Percentiles rank a stretch among this genome's conserved stretches.
Conservation (phyloP, 1,284 basidiomycete genomes). For the Apiotrichum veenhuisii region DNA sequence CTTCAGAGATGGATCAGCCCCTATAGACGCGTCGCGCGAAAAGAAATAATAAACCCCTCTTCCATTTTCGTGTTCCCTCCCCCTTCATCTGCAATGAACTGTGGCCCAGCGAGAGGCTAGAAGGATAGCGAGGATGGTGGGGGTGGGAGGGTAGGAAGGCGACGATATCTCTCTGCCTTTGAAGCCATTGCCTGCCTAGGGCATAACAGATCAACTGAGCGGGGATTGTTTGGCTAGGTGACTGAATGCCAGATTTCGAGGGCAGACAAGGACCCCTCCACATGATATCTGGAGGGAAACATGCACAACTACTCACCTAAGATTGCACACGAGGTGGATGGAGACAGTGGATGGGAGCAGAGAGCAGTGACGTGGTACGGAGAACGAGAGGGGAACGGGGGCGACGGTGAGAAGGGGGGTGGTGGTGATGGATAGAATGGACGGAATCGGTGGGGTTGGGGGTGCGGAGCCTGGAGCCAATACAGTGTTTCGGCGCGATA, state of each 20-base stretch:
- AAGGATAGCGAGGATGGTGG: too few species aligned
- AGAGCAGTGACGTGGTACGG: not conserved
- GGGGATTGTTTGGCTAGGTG: too few species aligned
- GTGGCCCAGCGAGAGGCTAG: too few species aligned
- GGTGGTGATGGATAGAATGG: too few species aligned
- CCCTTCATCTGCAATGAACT: too few species aligned
- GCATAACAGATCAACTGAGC: too few species aligned
- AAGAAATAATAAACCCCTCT: not conserved
- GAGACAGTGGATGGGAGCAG: not conserved
- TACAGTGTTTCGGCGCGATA: too few species aligned
- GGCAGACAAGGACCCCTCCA: too few species aligned
- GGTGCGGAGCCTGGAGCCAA: too few species aligned
- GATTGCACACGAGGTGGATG: not conserved
- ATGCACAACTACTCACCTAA: conserved; percentile 1
- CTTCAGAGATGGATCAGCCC: not conserved
- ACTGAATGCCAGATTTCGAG: not conserved
- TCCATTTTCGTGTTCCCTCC: not conserved
- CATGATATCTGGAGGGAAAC: conserved; percentile 3
- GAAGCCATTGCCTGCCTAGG: too few species aligned
- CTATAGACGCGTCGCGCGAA: not conserved
- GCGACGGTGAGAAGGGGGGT: too few species aligned
- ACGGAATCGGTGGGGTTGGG: too few species aligned
- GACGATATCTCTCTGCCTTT: not conserved
- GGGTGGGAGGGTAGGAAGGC: not conserved
- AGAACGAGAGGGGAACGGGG: not conserved